A percentile compares a stretch with the other conserved stretches of the same genome.
Conservation (phyloP, 345 rosid species). For the Leavenworthia alabamica region DNA sequence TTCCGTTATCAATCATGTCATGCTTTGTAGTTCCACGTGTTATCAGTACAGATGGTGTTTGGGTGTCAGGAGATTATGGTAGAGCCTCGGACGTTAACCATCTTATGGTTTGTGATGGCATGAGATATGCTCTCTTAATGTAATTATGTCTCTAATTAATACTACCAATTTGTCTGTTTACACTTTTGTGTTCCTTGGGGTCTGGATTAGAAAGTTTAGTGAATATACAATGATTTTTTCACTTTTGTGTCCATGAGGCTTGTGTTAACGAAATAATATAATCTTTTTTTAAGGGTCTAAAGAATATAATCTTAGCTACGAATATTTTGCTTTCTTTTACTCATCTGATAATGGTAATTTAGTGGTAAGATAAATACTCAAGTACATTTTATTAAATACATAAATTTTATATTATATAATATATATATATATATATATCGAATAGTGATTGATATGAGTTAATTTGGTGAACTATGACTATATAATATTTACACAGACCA, state of each 20-base stretch:
- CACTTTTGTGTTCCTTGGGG: conserved; percentile 1
- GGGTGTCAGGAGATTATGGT: conserved; percentile 67
- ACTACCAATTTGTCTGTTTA: neutral
- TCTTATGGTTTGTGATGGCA: conserved; percentile 81
- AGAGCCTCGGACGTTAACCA: conserved; percentile 72
- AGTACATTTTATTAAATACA: no score
- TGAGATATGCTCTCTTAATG: conserved; percentile 93
- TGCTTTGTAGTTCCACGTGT: conserved; percentile 71
- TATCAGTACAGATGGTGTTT: conserved; percentile 54
- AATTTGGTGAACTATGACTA: neutral
- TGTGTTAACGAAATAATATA: neutral
- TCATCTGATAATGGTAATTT: neutral
- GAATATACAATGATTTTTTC: conserved; percentile 7
- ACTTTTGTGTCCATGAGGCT: conserved; percentile 3
- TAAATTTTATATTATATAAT: no score
- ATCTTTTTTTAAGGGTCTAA: no score
- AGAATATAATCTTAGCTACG: neutral
- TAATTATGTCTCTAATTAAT: conserved; percentile 18
- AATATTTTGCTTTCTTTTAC: neutral
- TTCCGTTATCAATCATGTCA: conserved; percentile 49
- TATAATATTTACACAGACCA: neutral
- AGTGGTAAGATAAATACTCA: neutral
- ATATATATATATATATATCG: neutral
- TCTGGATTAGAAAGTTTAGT: neutral
- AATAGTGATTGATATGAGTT: neutral